Percentiles rank a stretch among this genome's conserved stretches.
Evolutionary conservation across 129 eudicot species (phyloP).

Genomic region (Cynara cardunculus): DNA sequence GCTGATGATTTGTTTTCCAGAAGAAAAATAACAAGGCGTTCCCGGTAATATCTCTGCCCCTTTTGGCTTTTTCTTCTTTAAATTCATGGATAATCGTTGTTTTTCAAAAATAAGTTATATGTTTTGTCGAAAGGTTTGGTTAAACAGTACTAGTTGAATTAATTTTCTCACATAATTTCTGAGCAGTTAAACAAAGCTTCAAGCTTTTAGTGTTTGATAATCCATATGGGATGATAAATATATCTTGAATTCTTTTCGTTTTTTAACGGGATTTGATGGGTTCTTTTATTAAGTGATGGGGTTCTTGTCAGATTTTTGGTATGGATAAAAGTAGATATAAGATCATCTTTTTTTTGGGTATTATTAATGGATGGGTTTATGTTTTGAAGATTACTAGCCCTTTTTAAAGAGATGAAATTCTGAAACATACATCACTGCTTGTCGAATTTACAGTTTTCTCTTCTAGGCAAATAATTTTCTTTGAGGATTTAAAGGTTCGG

Average conservation of each 20-base stretch:
- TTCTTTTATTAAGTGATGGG: too few species aligned
- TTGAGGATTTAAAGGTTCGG: constrained; percentile 13
- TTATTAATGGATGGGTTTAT: too few species aligned
- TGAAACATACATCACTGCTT: too few species aligned
- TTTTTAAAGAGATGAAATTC: too few species aligned
- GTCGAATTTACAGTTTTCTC: neutral
- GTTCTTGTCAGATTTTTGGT: too few species aligned
- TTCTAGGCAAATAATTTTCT: neutral
- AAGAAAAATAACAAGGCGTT: constrained; percentile 26
- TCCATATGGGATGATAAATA: too few species aligned
- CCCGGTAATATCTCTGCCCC: neutral
- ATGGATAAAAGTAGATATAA: too few species aligned
- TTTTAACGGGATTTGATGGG: too few species aligned
- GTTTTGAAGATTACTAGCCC: too few species aligned
- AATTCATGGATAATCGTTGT: neutral
- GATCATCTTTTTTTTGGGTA: too few species aligned
- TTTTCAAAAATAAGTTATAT: neutral
- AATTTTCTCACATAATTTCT: neutral
- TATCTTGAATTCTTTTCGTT: too few species aligned
- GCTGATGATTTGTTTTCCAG: constrained; percentile 1
- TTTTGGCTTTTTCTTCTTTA: neutral
- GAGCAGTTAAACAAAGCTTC: neutral
- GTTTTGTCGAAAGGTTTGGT: neutral
- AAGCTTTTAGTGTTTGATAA: too few species aligned
- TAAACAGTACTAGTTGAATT: neutral